Evolutionary conservation across 805 yeast species (phyloP).

Genomic region (Candida ovalis): DNA sequence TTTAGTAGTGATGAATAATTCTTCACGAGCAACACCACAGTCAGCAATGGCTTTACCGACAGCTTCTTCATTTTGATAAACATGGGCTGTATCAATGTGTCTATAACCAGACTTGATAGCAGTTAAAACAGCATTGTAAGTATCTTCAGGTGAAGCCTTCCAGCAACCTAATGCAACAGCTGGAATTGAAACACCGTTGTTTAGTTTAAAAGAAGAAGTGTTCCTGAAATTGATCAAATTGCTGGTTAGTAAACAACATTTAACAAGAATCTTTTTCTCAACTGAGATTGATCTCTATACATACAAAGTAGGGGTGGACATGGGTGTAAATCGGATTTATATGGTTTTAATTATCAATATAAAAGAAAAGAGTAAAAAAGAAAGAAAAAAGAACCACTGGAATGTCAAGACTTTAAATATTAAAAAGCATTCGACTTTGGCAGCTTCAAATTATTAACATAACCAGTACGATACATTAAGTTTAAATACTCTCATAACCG

Average conservation of each 20-base stretch:
- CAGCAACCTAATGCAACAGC: constrained; percentile 74
- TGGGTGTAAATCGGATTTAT: not conserved
- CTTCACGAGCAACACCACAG: constrained; percentile 40
- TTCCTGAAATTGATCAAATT: constrained; percentile 3
- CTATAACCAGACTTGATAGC: constrained; percentile 68
- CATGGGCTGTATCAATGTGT: constrained; percentile 76
- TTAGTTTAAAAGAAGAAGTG: constrained; percentile 9
- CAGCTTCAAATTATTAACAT: no score
- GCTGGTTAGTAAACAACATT: not conserved
- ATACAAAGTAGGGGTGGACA: constrained; percentile 9
- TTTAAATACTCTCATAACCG: no score
- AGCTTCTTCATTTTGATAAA: constrained; percentile 60
- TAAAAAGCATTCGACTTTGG: no score
- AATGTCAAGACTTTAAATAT: no score
- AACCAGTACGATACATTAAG: no score
- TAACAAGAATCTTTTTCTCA: no score
- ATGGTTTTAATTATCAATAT: not conserved
- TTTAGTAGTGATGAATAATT: constrained; percentile 62
- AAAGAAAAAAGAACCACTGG: not conserved
- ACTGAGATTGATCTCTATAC: constrained; percentile 2
- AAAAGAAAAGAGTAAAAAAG: not conserved
- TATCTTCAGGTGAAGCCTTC: constrained; percentile 53
- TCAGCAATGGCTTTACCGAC: constrained; percentile 53
- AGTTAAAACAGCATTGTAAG: constrained; percentile 49
- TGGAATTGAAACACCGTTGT: constrained; percentile 44